Base-by-base conservation (phyloP, 139 green algal genomes). In the Chlorella ohadii region DNA sequence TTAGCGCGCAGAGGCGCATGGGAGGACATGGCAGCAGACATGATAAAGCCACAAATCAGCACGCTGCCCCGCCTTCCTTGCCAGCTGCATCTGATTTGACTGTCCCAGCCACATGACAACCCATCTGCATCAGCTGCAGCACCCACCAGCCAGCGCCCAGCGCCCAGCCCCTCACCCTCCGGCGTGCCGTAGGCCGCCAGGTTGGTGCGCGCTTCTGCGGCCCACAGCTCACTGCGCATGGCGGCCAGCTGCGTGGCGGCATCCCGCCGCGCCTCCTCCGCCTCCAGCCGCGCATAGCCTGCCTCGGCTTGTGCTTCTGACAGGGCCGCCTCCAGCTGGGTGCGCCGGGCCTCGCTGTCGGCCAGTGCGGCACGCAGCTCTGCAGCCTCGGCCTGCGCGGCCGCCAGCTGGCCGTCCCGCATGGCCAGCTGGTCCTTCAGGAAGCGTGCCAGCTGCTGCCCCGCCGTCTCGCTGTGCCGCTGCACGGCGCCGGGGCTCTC, bases 351-450 rank as follows among this genome's bases (percentile, higher is more conserved):
- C 56, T 84, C 39, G 44, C 39, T 44, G 56, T 72, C 72, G 1
- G 56, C 71, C 78, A 89, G 64, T 51, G 76, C 72, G 33, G 79
- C 80, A 28, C 74, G 70, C 11, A 44, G 31, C 15, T 73, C 19
- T 20, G 68, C 83, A 15, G 75, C 64, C 22, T 77, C 72, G 15
- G 25, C 28, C 0, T 51, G 31, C 5, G 83, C 83, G 2, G 33
- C 38, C 9, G 20, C 33, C 28, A 75, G 57, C 68, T 81, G 56
- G 59, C 85, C 63, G 20, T 90, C 80, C 4, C 56, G 59, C 33
- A 78, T 63, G 56, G 80, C 59, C 6, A 81, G 36, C 81, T 92
- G 82, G 51, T 89, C 81, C 20, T 92, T 91, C 17, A 92, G n/a
- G n/a, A 82, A 87, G 27, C 85, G 84, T 13, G 82, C 72, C 64